phyloP scores from a whole-genome alignment of 345 rosid species.

The Citrus trifoliata region DNA sequence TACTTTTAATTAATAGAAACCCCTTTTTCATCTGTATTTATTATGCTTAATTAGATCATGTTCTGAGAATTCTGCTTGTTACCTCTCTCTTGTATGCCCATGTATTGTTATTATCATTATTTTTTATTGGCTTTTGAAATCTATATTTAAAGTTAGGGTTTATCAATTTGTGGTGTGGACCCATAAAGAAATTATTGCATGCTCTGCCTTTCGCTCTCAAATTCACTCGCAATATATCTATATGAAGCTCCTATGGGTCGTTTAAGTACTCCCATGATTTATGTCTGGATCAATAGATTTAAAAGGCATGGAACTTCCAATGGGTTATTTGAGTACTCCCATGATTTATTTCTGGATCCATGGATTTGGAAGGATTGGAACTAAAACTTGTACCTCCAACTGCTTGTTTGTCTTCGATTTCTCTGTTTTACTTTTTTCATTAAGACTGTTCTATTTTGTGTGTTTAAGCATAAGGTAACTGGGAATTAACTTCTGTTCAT shows the following conservation, averaged over 20 bases:
- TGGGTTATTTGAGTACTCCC: not conserved
- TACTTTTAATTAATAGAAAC: not conserved
- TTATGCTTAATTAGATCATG: not conserved
- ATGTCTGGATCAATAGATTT: not conserved
- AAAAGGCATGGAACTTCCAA: too few relatives aligned
- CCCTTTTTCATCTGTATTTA: not conserved
- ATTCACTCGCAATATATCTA: not conserved
- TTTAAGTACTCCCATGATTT: not conserved
- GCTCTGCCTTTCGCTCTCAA: not conserved
- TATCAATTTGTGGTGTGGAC: not conserved
- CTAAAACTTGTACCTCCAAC: not conserved
- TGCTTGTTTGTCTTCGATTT: not conserved
- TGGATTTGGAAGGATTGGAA: not conserved
- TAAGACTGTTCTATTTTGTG: not conserved
- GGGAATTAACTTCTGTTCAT: not conserved
- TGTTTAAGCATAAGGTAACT: not conserved
- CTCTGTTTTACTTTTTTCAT: not conserved
- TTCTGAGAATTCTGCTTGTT: not conserved
- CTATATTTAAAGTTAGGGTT: not conserved
- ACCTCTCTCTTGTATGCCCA: too few relatives aligned
- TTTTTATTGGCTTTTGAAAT: not conserved
- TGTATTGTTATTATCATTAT: too few relatives aligned
- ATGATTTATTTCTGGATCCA: not conserved
- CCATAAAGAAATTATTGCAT: not conserved
- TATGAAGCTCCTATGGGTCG: not conserved